These are phyloP conservation scores for Dimocarpus longan DNA, from an alignment of 345 rosid species.

Conservation along the genomic window DNA sequence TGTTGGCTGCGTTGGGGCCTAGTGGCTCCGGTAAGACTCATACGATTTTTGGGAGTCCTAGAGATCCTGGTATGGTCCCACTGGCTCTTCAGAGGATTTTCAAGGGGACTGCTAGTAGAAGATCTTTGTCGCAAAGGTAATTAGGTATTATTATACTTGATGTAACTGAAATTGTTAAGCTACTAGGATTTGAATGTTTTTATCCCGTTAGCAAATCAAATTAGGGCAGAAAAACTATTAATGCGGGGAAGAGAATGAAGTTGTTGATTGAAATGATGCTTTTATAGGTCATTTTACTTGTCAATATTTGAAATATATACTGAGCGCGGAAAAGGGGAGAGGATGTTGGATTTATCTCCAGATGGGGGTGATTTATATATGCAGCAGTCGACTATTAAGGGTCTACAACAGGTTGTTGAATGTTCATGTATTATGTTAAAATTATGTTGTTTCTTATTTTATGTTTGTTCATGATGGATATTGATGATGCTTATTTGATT, in stretches of 20 bases:
- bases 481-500: slow-evolving; percentile 16
- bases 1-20: slow-evolving; percentile 90
- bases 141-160: not conserved
- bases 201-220: not conserved
- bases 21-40: slow-evolving; percentile 96
- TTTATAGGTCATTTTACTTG: slow-evolving; percentile 55
- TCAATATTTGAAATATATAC: slow-evolving; percentile 84
- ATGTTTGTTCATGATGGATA: not conserved
- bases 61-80: slow-evolving; percentile 84
- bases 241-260: not conserved
- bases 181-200: not conserved
- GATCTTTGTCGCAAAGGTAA: slow-evolving; percentile 50
- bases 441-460: not conserved
- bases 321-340: slow-evolving; percentile 82
- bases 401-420: slow-evolving; percentile 65
- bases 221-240: not conserved
- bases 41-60: slow-evolving; percentile 71
- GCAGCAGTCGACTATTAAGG: slow-evolving; percentile 72
- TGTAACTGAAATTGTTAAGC: not conserved
- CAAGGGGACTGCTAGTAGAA: slow-evolving; percentile 21
- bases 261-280: slow-evolving; percentile 1
- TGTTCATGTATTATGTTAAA: not conserved
- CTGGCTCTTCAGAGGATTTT: slow-evolving; percentile 65
- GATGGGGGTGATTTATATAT: slow-evolving; percentile 62
- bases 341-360: slow-evolving; percentile 57